Evolutionary conservation across 148 eudicot genomes (phyloP).

Genomic region (Spergularia marina): DNA sequence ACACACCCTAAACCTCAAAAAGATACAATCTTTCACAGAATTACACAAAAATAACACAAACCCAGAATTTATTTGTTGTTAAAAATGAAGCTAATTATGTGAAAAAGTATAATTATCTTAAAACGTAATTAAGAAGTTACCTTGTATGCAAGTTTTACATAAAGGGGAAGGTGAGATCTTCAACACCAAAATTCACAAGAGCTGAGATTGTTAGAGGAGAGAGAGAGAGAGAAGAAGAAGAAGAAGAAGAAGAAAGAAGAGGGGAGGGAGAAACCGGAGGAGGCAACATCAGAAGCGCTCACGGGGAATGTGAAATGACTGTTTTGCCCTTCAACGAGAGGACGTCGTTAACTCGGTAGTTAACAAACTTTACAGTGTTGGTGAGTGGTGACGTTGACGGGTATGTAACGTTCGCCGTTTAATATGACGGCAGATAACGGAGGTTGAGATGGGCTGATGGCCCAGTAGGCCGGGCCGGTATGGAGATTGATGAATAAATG

Average conservation of each 20-base stretch:
- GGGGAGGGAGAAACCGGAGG: constrained; percentile 31
- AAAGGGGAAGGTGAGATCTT: constrained; percentile 26
- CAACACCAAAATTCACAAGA: background rate
- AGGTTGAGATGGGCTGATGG: too few species aligned
- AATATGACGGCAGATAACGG: too few species aligned
- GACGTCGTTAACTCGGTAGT: too few species aligned
- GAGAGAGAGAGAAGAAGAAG: background rate
- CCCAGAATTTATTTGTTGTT: background rate
- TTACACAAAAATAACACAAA: constrained; percentile 8
- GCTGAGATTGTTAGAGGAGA: constrained; percentile 1
- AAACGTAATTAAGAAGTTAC: background rate
- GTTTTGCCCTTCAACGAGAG: background rate
- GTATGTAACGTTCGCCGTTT: too few species aligned
- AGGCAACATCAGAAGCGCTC: constrained; percentile 28
- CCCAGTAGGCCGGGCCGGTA: too few species aligned
- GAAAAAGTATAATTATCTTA: background rate
- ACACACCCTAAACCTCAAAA: background rate
- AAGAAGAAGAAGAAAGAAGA: constrained; percentile 10
- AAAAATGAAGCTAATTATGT: background rate
- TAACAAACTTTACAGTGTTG: too few species aligned
- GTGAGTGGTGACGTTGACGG: too few species aligned
- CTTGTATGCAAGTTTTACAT: constrained; percentile 11
- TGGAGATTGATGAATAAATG: too few species aligned
- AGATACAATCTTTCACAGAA: background rate
- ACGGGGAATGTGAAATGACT: constrained; percentile 7